Conservation (phyloP, 169 alveolate species). For the Eimeria sp. region DNA sequence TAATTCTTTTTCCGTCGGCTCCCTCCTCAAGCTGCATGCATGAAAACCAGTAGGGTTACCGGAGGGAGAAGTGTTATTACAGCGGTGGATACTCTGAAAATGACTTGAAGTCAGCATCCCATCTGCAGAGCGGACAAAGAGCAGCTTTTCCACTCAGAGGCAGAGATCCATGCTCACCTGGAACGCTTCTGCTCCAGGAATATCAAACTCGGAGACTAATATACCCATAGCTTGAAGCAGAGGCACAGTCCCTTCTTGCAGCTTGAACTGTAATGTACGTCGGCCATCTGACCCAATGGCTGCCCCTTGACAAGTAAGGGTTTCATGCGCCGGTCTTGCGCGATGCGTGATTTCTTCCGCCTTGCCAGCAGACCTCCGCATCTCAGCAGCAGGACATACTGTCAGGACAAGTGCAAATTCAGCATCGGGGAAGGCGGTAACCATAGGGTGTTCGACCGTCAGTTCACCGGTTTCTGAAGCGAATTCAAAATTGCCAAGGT, state of each 20-base stretch:
- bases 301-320: constrained; percentile 28
- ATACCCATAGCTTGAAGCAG: constrained; percentile 9
- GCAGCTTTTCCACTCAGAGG: not conserved
- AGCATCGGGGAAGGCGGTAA: constrained; percentile 68
- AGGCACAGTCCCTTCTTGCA: not conserved
- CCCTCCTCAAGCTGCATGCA: constrained; percentile 30
- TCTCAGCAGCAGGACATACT: constrained; percentile 6
- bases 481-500: constrained; percentile 48
- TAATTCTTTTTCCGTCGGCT: constrained; percentile 40
- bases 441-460: constrained; percentile 57
- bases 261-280: constrained; percentile 8
- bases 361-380: constrained; percentile 35
- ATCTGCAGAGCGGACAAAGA: not conserved
- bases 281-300: constrained; percentile 44
- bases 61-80: not conserved
- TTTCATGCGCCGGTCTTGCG: not conserved
- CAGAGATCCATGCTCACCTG: not conserved
- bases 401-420: constrained; percentile 34
- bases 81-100: too few species aligned
- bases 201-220: not conserved
- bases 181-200: constrained; percentile 38
- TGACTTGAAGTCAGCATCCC: not conserved
- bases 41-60: not conserved
- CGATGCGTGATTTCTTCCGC: constrained; percentile 23
- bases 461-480: constrained; percentile 57